These are phyloP conservation scores for Leptosphaerulina australis DNA, from an alignment of 2,329 filamentous ascomycete genomes.

Conservation along the genomic window DNA sequence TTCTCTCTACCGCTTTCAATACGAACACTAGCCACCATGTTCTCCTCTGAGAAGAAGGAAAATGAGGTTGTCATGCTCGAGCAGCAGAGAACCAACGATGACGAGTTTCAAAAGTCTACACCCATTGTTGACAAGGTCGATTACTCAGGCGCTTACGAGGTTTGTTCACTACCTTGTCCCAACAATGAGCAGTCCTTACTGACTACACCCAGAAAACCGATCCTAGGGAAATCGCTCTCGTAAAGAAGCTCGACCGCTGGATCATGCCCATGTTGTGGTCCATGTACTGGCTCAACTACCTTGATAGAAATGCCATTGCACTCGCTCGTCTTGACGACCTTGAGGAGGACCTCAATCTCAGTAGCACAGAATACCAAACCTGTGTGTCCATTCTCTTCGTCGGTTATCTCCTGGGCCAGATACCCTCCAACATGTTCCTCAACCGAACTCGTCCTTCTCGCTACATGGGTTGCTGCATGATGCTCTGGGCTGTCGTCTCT, in stretches of 20 bases:
- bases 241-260: constrained; percentile 71
- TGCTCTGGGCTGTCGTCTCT: constrained; percentile 52
- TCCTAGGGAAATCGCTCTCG: constrained; percentile 42
- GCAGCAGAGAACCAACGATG: constrained; percentile 30
- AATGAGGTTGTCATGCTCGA: constrained; percentile 38
- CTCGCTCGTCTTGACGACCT: constrained; percentile 67
- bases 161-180: background rate
- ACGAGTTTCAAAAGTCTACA: constrained; percentile 30
- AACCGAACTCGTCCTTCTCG: constrained; percentile 50
- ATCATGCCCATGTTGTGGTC: constrained; percentile 72
- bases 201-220: constrained; percentile 34
- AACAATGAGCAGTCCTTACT: background rate
- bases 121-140: constrained; percentile 35
- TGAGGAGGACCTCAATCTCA: constrained; percentile 64
- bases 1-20: background rate
- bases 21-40: constrained; percentile 22
- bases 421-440: constrained; percentile 57
- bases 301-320: constrained; percentile 72
- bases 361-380: constrained; percentile 63
- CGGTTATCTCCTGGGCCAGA: constrained; percentile 46
- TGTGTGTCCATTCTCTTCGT: constrained; percentile 64
- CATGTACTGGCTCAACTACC: constrained; percentile 79
- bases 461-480: constrained; percentile 51
- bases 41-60: constrained; percentile 25
- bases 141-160: constrained; percentile 43